These are phyloP conservation scores for Ajuga reptans DNA, from an alignment of 305 asterid genomes.

Conservation along the genomic window DNA sequence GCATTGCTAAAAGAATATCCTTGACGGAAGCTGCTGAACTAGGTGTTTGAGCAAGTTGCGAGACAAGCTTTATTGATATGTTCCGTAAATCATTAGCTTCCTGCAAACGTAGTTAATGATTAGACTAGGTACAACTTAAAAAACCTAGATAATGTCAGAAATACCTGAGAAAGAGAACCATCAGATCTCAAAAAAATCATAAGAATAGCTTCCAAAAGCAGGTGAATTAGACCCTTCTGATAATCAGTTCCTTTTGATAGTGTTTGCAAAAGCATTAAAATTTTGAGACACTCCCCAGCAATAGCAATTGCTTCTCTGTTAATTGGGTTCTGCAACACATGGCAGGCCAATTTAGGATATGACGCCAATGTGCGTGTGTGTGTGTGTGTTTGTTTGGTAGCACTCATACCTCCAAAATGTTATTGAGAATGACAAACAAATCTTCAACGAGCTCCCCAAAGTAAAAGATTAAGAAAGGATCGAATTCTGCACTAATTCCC, in stretches of 20 bases:
- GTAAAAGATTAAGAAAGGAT: conserved; percentile 54
- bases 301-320: conserved; percentile 63
- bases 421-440: conserved; percentile 41
- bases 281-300: conserved; percentile 82
- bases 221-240: conserved; percentile 57
- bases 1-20: conserved; percentile 76
- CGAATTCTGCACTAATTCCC: conserved; percentile 38
- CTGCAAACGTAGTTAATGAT: conserved; percentile 37
- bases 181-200: conserved; percentile 55
- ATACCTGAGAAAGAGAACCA: conserved; percentile 55
- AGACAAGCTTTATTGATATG: conserved; percentile 59
- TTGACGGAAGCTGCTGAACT: conserved; percentile 56
- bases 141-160: conserved; percentile 15
- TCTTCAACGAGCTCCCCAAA: conserved; percentile 76
- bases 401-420: conserved; percentile 44
- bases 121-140: conserved; percentile 16
- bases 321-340: conserved; percentile 47
- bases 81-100: conserved; percentile 57
- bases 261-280: conserved; percentile 69
- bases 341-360: conserved; percentile 23
- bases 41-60: conserved; percentile 90
- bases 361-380: neutral
- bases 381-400: neutral
- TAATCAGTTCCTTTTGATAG: conserved; percentile 46
- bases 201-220: conserved; percentile 75